Conservation (phyloP, 495 filamentous ascomycete genomes). For the Daldinia bambusicola region DNA sequence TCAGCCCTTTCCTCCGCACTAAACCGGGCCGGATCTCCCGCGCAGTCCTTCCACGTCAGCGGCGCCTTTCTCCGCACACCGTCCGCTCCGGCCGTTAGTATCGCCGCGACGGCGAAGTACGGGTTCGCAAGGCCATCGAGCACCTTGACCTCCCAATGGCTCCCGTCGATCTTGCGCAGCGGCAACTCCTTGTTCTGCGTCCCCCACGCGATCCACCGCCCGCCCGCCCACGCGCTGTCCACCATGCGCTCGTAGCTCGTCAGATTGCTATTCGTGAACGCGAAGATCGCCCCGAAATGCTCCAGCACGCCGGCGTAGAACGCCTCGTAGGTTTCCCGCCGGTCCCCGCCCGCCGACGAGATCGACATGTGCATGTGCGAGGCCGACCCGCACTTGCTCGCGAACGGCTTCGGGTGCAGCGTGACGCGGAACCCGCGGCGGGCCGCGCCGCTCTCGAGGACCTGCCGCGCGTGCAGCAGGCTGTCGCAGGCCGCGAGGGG, state of each 20-base stretch:
- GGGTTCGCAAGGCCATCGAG: conserved; percentile 79
- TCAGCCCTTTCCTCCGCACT: conserved; percentile 58
- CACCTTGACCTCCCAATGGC: conserved; percentile 77
- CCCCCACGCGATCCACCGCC: conserved; percentile 79
- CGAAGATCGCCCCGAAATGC: conserved; percentile 71
- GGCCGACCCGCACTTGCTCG: conserved; percentile 68
- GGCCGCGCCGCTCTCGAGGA: conserved; percentile 68
- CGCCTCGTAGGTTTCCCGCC: conserved; percentile 56
- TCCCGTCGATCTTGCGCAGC: conserved; percentile 67
- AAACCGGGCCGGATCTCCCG: conserved; percentile 64
- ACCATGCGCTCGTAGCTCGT: conserved; percentile 70
- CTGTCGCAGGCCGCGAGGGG: conserved; percentile 78
- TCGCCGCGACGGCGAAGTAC: conserved; percentile 72
- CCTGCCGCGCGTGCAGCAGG: conserved; percentile 76
- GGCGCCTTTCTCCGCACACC: conserved; percentile 62
- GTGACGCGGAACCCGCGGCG: conserved; percentile 75
- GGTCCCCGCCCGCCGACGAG: conserved; percentile 50
- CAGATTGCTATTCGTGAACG: conserved; percentile 69
- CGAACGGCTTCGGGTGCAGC: conserved; percentile 76
- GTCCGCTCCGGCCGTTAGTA: conserved; percentile 72
- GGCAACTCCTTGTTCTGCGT: conserved; percentile 79
- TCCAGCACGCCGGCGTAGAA: conserved; percentile 76
- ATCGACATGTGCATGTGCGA: conserved; percentile 76
- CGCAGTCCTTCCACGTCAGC: conserved; percentile 67
- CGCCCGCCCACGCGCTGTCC: conserved; percentile 78